Percentiles rank a stretch among this genome's conserved stretches.
These are phyloP conservation scores for Salvia hispanica DNA, from an alignment of 257 asterid species.

Conservation along the genomic window DNA sequence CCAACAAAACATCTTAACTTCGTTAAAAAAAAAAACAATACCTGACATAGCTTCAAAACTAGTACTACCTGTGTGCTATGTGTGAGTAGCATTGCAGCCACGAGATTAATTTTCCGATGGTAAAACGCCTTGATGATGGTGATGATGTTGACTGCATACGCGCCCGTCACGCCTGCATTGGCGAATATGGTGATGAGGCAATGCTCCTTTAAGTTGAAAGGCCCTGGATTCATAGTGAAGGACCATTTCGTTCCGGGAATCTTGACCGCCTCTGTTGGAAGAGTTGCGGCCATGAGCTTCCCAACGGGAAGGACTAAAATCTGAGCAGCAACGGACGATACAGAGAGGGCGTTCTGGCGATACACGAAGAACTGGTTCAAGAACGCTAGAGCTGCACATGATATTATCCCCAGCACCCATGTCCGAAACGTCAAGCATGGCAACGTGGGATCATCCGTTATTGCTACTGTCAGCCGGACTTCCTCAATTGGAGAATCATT, in stretches of 20 bases:
- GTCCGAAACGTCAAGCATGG: slow-evolving; percentile 71
- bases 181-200: slow-evolving; percentile 67
- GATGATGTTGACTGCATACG: slow-evolving; percentile 51
- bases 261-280: slow-evolving; percentile 37
- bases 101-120: slow-evolving; percentile 46
- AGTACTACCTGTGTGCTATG: slow-evolving; percentile 62
- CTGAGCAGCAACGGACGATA: slow-evolving; percentile 65
- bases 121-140: slow-evolving; percentile 65
- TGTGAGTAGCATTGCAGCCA: slow-evolving; percentile 57
- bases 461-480: slow-evolving; percentile 70
- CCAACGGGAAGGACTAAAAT: slow-evolving; percentile 64
- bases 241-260: slow-evolving; percentile 57
- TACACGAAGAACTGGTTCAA: slow-evolving; percentile 65
- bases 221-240: slow-evolving; percentile 67
- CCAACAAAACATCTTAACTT: background rate
- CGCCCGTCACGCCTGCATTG: slow-evolving; percentile 51
- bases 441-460: slow-evolving; percentile 64
- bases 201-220: slow-evolving; percentile 75
- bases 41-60: too few relatives aligned
- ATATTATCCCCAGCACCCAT: slow-evolving; percentile 60
- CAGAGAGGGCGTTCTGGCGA: slow-evolving; percentile 53
- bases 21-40: background rate
- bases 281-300: slow-evolving; percentile 62
- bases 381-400: slow-evolving; percentile 55
- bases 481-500: slow-evolving; percentile 69